Conservation (phyloP, 257 asterid species). For the Forsythia suspensa region DNA sequence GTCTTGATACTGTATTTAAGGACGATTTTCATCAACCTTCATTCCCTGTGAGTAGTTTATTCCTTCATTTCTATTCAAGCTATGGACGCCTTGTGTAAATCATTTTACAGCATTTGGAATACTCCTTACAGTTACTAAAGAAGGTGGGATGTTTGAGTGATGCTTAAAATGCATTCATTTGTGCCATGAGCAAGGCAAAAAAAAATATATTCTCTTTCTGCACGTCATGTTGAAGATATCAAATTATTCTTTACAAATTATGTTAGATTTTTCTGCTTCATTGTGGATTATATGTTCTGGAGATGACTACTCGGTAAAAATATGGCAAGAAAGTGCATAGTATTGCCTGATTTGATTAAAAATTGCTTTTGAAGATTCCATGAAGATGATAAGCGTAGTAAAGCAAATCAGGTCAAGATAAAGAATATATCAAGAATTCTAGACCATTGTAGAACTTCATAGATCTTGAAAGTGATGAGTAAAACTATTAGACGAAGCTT, state of each 20-base stretch:
- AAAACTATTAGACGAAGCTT: not conserved
- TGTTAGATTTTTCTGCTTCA: not conserved
- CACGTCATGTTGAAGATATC: not conserved
- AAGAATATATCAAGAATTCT: not conserved
- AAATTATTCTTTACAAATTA: not conserved
- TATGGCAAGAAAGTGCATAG: not conserved
- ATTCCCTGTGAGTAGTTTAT: conserved; percentile 58
- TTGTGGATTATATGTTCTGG: not conserved
- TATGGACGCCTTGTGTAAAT: not conserved
- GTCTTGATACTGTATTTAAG: conserved; percentile 62
- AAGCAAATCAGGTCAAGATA: not conserved
- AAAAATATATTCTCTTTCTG: not conserved
- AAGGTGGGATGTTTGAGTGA: not conserved
- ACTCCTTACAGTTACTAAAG: not conserved
- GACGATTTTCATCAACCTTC: conserved; percentile 92
- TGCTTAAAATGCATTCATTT: not conserved
- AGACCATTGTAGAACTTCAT: not conserved
- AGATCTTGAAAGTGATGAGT: conserved; percentile 8
- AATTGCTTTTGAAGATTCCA: not conserved
- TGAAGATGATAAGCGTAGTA: not conserved
- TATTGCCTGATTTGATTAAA: not conserved
- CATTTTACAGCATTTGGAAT: conserved; percentile 5
- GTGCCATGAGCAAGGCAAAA: not conserved
- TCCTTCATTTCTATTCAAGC: conserved; percentile 6
- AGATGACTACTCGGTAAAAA: not conserved